Base-by-base conservation (phyloP, 768 basidiomycete species). In the Melanogaster broomeanus region DNA sequence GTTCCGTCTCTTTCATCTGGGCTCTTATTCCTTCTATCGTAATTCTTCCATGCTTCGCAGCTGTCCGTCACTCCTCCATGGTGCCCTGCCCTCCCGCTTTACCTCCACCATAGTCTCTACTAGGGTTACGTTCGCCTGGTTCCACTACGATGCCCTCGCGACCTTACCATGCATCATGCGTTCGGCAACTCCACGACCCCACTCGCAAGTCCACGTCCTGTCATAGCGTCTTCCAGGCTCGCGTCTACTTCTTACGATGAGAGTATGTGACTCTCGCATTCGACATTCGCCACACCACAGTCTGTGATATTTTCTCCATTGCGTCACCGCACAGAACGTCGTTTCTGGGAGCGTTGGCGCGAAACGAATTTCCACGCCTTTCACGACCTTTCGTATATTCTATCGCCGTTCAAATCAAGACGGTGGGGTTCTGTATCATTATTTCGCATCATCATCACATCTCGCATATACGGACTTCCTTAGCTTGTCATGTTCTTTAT, bases 391-490 rank as follows among this genome's bases (percentile, higher is more conserved):
- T 39, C 30, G 21, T 67, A 63, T 67, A 65, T 69, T 59, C 50
- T 67, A 71, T 65, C 56, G 25, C 50, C 62, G 54, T 40, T 34
- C 37, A n/a, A n/a, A 33, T 56, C 28, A 35, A 28, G 57, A 61
- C 59, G 65, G 53, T 39, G 49, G 53, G 52, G 53, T 53, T 52
- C 41, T 71, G 69, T 71, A 71, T 69, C 65, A 58, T 69, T 71
- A 68, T 70, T 59, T 53, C 39, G 67, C 68, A 70, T 69, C 56
- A 55, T 59, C 30, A 27, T 21, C 31, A 31, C 33, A n/a, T n/a
- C n/a, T n/a, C 40, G 27, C 62, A 42, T 62, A 54, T 47, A 55
- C 52, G 66, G 60, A 67, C 64, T 53, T 19, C 21, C 35, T 37
- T 55, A 49, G 18, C 48, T 49, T 28, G 41, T 49, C 61, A 59